Evolutionary conservation across 805 yeast species (phyloP).

Genomic region (Sugiyamaella lignohabitans): DNA sequence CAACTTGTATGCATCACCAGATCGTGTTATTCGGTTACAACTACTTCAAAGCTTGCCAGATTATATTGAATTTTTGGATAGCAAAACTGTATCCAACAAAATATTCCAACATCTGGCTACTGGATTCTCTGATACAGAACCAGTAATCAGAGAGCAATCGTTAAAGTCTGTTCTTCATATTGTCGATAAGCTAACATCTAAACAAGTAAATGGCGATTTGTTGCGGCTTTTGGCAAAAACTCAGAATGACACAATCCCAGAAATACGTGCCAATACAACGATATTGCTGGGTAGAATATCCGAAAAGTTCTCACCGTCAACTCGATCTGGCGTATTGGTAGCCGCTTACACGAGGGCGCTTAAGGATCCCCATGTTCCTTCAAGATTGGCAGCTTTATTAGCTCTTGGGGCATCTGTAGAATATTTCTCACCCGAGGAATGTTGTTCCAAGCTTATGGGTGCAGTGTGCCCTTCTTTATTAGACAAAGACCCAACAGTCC

Average conservation of each 20-base stretch:
- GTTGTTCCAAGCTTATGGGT: conserved; percentile 74
- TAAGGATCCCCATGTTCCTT: conserved; percentile 69
- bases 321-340: conserved; percentile 65
- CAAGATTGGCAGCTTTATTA: conserved; percentile 67
- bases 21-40: conserved; percentile 71
- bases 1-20: conserved; percentile 56
- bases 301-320: conserved; percentile 45
- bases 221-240: conserved; percentile 73
- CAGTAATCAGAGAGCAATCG: conserved; percentile 74
- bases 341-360: conserved; percentile 83
- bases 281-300: conserved; percentile 64
- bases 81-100: conserved; percentile 58
- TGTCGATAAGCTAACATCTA: conserved; percentile 58
- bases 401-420: conserved; percentile 64
- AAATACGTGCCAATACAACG: conserved; percentile 71
- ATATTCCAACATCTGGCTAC: conserved; percentile 63
- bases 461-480: conserved; percentile 78
- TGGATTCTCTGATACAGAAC: conserved; percentile 82
- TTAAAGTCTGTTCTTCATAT: conserved; percentile 56
- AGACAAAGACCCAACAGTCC: conserved; percentile 63
- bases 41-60: conserved; percentile 57
- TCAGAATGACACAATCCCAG: conserved; percentile 69
- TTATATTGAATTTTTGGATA: conserved; percentile 45
- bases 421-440: conserved; percentile 63
- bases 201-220: conserved; percentile 82